Base-by-base conservation (phyloP, 2,329 filamentous ascomycete species). In the Colletotrichum truncatum region DNA sequence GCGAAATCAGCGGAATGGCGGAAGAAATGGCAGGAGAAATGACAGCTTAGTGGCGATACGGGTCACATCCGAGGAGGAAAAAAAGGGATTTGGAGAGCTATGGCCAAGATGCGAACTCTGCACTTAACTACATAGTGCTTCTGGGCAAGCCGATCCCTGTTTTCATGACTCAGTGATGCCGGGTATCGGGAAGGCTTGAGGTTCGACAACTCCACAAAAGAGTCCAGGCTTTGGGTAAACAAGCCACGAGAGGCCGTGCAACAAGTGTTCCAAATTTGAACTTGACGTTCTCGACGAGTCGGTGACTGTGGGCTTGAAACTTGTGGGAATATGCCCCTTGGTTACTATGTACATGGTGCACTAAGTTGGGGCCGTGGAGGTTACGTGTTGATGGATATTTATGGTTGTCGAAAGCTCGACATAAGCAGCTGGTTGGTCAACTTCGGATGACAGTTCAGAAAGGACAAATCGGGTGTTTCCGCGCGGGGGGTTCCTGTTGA, bases 401-500 rank as follows among this genome's bases (percentile, higher is more conserved):
- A 51, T 54, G 49, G 62, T 16, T 38, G 51, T 23, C 28, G 26
- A 28, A 7, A 23, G 34, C n/a, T 14, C 11, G 18, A 28, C n/a
- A 12, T 6, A 4, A 23, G 16, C 14, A 26, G 48, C 49, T 66
- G 43, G 28, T 66, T 66, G 63, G 63, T 23, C 25, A 8, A 18
- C 26, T 14, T 66, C 11, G 49, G 63, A 66, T 51, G 57, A 56
- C 57, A 51, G 28, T 45, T 18, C 3, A 34, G 34, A 14, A n/a
- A 26, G 32, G 23, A 60, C 63, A 53, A 66, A 62, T 65, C 57
- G 62, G 62, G 57, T 62, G 18, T 18, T 65, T 65, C 49, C 62
- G 62, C 57, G 57, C 43, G 56, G 48, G 61, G 43, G 14, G n/a
- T 18, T 28, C 34, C 3, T 14, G 18, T 9, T 2, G 52, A 39